Base-by-base conservation (phyloP, 345 rosid genomes). In the Moricandia arvensis region DNA sequence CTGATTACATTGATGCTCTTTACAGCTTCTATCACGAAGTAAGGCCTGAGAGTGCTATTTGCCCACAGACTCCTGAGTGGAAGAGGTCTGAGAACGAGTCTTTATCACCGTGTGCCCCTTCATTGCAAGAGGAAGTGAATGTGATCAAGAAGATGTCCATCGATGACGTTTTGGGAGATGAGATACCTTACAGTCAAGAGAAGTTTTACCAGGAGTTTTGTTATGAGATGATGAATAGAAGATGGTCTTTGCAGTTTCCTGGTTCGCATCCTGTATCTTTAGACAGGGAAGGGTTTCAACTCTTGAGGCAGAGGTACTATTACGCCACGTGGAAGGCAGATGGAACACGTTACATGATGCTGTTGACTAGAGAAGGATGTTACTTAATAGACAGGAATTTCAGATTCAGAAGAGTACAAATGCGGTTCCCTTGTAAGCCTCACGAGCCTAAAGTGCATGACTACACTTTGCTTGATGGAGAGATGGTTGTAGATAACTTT, bases 311-410 rank as follows among this genome's bases (percentile, higher is more conserved):
- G 76, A 89, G 96, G 1, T 96, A 96, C 68, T 96, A 96, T 80
- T 93, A 91, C 80, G 99, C 93, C 55, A 93, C 99, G 17, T 96
- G 99, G 99, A 96, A 96, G 77, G 99, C 99, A 41, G 99, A 96
- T 83, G 99, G 98, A 74, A 96, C 97, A 24, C 87, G 99, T 61
- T 96, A 96, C 79, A 88, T 96, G 98, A 89, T 96, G 99, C 86
- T 96, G 16, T 84, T 93, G 76, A 91, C 88, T 65, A 51, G 82
- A 68, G 98, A 93, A 85, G 99, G 99, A 4, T 96, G 99, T 66
- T 96, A 88, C 68, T 79, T 96, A 49, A 79, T 95, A 63, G 99
- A 93, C 84, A 83, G 99, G 73, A 83, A 81, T 73, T 95, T 95
- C 71, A 92, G 81, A 63, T 87, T 93, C 73, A 82, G 93, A 72